A percentile compares a stretch with the other conserved stretches of the same genome.
phyloP scores from a whole-genome alignment of 1,284 basidiomycete genomes.

The Rhizoctonia solani region DNA sequence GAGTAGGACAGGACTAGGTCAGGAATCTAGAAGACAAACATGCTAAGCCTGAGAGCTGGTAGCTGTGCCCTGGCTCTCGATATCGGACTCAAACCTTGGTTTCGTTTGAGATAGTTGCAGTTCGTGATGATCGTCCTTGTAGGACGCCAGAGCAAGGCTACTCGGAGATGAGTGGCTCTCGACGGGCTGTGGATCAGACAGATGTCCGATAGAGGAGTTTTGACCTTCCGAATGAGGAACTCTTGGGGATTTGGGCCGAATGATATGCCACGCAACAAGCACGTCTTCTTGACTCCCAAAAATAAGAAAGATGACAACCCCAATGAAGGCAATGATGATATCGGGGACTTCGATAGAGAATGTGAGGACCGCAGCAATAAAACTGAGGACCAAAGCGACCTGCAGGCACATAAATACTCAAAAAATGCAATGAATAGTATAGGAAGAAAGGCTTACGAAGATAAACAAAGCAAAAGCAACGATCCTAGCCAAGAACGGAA shows the following conservation, averaged over 20 bases:
- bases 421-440: background rate
- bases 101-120: no score
- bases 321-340: slow-evolving; percentile 10
- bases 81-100: no score
- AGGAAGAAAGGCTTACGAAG: background rate
- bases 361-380: background rate
- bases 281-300: slow-evolving; percentile 20
- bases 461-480: slow-evolving; percentile 12
- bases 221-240: no score
- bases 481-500: slow-evolving; percentile 12
- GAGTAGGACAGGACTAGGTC: no score
- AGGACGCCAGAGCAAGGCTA: no score
- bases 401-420: background rate
- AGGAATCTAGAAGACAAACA: no score
- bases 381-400: slow-evolving; percentile 3
- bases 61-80: no score
- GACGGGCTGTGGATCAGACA: no score
- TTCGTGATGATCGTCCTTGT: no score
- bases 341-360: slow-evolving; percentile 21
- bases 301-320: slow-evolving; percentile 15
- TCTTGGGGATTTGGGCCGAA: background rate
- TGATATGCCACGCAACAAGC: slow-evolving; percentile 2
- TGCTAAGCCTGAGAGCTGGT: no score
- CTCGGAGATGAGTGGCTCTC: no score
- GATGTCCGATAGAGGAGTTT: no score